A percentile compares a stretch with the other conserved stretches of the same genome.
These are phyloP conservation scores for Proliferodiscus dingleyae DNA, from an alignment of 2,329 filamentous ascomycete genomes.

Conservation along the genomic window DNA sequence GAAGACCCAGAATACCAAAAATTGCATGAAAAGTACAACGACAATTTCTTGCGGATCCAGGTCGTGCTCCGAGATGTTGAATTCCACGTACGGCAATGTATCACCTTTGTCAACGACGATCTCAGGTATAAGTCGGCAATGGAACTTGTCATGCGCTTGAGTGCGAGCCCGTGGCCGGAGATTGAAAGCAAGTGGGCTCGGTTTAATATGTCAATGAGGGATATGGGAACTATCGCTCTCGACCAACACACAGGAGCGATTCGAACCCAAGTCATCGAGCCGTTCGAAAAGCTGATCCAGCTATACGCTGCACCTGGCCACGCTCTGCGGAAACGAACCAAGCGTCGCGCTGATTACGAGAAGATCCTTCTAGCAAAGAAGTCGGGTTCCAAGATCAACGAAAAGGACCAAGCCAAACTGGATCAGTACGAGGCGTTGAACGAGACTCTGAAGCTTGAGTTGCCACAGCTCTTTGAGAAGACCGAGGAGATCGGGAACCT, in stretches of 20 bases:
- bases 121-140: conserved; percentile 76
- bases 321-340: conserved; percentile 90
- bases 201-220: conserved; percentile 81
- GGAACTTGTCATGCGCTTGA: conserved; percentile 76
- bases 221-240: conserved; percentile 76
- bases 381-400: conserved; percentile 78
- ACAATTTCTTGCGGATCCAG: conserved; percentile 88
- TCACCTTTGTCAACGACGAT: conserved; percentile 75
- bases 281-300: conserved; percentile 72
- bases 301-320: conserved; percentile 79
- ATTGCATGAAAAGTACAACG: conserved; percentile 79
- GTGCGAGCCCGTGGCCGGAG: conserved; percentile 71
- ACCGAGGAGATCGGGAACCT: conserved; percentile 82
- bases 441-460: conserved; percentile 85
- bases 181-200: conserved; percentile 91
- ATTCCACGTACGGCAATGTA: conserved; percentile 78
- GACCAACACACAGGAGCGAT: conserved; percentile 74
- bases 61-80: conserved; percentile 86
- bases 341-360: conserved; percentile 85
- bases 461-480: conserved; percentile 75
- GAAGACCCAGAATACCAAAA: conserved; percentile 80
- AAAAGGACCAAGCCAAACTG: conserved; percentile 76
- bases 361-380: conserved; percentile 73
- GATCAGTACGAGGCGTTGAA: conserved; percentile 84
- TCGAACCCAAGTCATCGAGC: conserved; percentile 77